These are phyloP conservation scores for Quillaja saponaria DNA, from an alignment of 306 rosid species.

Conservation along the genomic window DNA sequence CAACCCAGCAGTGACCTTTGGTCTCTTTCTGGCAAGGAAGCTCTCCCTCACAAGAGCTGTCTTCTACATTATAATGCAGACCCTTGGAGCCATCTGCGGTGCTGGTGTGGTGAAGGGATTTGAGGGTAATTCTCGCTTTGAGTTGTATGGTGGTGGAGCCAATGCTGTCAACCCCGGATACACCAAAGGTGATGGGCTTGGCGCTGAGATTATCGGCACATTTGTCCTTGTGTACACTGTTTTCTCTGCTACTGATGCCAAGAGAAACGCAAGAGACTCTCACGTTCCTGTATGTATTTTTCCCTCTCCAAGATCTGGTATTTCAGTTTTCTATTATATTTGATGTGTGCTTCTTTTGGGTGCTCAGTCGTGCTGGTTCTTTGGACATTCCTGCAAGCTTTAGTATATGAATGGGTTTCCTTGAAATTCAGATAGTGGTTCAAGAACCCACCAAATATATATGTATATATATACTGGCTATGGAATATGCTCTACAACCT, in stretches of 20 bases:
- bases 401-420: no score
- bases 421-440: no score
- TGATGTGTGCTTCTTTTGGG: neutral
- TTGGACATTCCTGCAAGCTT: no score
- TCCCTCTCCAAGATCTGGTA: neutral
- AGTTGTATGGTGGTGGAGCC: conserved; percentile 67
- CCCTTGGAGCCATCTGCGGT: conserved; percentile 95
- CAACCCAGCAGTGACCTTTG: conserved; percentile 91
- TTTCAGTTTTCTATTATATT: neutral
- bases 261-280: conserved; percentile 87
- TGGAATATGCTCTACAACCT: no score
- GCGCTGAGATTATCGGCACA: conserved; percentile 95
- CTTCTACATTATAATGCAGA: conserved; percentile 80
- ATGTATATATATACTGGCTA: no score
- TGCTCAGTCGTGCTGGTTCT: neutral
- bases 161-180: conserved; percentile 64
- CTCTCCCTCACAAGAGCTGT: conserved; percentile 74
- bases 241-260: conserved; percentile 93
- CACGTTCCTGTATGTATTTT: conserved; percentile 74
- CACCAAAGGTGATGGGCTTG: conserved; percentile 86
- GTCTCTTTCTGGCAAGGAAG: conserved; percentile 82
- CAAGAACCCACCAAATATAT: no score
- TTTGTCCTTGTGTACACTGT: conserved; percentile 92
- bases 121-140: conserved; percentile 41
- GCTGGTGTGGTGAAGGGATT: conserved; percentile 90